A percentile compares a stretch with the other conserved stretches of the same genome.
Evolutionary conservation across 345 rosid species (phyloP).

Genomic region (Gossypium raimondii): DNA sequence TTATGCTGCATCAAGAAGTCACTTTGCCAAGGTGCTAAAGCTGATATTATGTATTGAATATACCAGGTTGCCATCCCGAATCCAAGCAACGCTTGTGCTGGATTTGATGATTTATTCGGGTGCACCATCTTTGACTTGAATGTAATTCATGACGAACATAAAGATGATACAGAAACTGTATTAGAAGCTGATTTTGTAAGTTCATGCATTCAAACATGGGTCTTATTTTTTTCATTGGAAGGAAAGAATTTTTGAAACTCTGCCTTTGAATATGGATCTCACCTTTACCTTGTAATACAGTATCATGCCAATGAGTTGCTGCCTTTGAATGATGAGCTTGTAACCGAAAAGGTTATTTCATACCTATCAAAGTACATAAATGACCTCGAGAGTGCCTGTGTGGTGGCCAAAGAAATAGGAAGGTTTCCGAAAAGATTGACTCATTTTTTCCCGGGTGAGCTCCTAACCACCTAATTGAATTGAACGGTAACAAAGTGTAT

Average conservation of each 20-base stretch:
- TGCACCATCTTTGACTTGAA: constrained; percentile 60
- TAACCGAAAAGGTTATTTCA: constrained; percentile 34
- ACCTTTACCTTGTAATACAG: constrained; percentile 24
- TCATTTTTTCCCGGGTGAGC: constrained; percentile 58
- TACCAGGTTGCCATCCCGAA: constrained; percentile 46
- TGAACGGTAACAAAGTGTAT: neutral
- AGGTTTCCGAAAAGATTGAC: constrained; percentile 47
- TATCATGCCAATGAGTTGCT: constrained; percentile 49
- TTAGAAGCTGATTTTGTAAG: constrained; percentile 55
- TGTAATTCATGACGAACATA: constrained; percentile 41
- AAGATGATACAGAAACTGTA: constrained; percentile 30
- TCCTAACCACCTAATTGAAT: neutral
- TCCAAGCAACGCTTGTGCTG: constrained; percentile 46
- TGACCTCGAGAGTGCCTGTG: constrained; percentile 34
- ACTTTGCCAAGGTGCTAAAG: neutral
- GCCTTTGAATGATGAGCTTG: constrained; percentile 36
- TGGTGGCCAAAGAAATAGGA: constrained; percentile 35
- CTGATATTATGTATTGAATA: neutral
- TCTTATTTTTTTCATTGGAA: neutral
- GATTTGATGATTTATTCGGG: constrained; percentile 38
- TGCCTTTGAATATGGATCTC: neutral
- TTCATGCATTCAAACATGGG: neutral
- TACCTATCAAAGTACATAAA: constrained; percentile 41
- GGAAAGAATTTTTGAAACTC: neutral
- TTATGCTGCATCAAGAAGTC: neutral